Base-by-base conservation (phyloP, 306 rosid genomes). In the Comarum palustre region DNA sequence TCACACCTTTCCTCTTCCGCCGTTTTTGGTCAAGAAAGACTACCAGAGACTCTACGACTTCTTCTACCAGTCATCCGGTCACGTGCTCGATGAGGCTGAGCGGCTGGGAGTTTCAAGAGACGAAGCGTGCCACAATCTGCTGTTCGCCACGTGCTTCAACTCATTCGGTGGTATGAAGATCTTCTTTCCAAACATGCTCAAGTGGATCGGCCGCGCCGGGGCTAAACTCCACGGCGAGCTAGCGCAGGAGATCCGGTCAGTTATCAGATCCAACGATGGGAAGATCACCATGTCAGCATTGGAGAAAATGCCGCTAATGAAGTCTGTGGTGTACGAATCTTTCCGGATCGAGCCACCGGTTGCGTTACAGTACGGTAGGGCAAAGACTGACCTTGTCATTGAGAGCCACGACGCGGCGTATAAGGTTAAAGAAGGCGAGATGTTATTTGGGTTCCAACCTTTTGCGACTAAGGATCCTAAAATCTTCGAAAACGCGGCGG, bases 291-390 rank as follows among this genome's bases (percentile, higher is more conserved):
- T 91, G 91, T 88, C 69, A 2, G 91, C 81, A 4, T 62, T 89
- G 87, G 99, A 94, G 43, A 66, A 61, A 29, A 94, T 94, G 99
- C 87, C 91, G 42, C 9, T 94, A 75, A 79, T 87, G 97, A 91
- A 91, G 55, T 94, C 99, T 2, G 95, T 80, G 36, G 96, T 91
- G 1, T 88, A 91, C 78, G 99, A 94, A 58, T 66, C 82, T 0
- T 65, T 94, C 29, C 59, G 99, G n/a, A 88, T 94, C 24, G 99
- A 91, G 6, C 99, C 99, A 0, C 97, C 99, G 1, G 96, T 94
- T 60, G 12, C 96, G 17, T 55, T 77, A 6, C 99, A 94, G 68
- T 94, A 73, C 73, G 99, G 89, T 4, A 88, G 71, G 57, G 99
- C 97, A n/a, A 94, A 84, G 82, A 71, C 16, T 10, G 92, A 91